phyloP scores from a whole-genome alignment of 495 filamentous ascomycete genomes.

The Monascus purpureus region DNA sequence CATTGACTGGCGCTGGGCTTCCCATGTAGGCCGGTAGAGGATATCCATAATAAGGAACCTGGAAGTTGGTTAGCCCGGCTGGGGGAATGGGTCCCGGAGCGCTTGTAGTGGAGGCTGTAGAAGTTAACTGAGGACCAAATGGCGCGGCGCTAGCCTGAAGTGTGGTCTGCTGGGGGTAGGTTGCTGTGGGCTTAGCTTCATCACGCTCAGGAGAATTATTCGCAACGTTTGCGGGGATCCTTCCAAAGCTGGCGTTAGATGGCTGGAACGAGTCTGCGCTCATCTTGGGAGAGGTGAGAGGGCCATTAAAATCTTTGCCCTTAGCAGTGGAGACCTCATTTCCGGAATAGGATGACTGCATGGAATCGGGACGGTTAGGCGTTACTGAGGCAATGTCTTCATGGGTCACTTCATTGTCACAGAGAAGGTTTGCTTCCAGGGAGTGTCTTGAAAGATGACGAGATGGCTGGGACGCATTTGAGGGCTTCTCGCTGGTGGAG shows the following conservation, averaged over 20 bases:
- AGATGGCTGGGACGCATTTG: slow-evolving; percentile 6
- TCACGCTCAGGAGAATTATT: slow-evolving; percentile 43
- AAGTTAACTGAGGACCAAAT: slow-evolving; percentile 39
- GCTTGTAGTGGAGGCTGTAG: slow-evolving; percentile 7
- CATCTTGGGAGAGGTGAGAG: slow-evolving; percentile 44
- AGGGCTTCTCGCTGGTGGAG: slow-evolving; percentile 10
- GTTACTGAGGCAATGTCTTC: slow-evolving; percentile 14
- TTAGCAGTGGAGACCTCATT: slow-evolving; percentile 84
- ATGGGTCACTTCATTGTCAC: slow-evolving; percentile 14
- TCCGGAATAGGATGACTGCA: slow-evolving; percentile 81
- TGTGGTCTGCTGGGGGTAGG: slow-evolving; percentile 46
- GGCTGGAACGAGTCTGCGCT: slow-evolving; percentile 68
- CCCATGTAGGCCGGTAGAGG: slow-evolving; percentile 19
- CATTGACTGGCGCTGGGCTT: slow-evolving; percentile 12
- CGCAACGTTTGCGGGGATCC: slow-evolving; percentile 50
- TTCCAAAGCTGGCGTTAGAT: slow-evolving; percentile 67
- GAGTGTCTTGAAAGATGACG: slow-evolving; percentile 34
- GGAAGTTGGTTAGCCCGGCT: slow-evolving; percentile 12
- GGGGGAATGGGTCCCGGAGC: slow-evolving; percentile 9
- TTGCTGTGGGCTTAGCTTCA: slow-evolving; percentile 19
- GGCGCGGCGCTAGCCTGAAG: slow-evolving; percentile 65
- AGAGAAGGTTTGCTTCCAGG: slow-evolving; percentile 39
- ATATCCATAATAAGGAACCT: slow-evolving; percentile 19
- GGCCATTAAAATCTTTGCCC: slow-evolving; percentile 33
- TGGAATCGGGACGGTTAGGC: slow-evolving; percentile 19